These are phyloP conservation scores for Pseudoturritis turrita DNA, from an alignment of 345 rosid species.

Conservation along the genomic window DNA sequence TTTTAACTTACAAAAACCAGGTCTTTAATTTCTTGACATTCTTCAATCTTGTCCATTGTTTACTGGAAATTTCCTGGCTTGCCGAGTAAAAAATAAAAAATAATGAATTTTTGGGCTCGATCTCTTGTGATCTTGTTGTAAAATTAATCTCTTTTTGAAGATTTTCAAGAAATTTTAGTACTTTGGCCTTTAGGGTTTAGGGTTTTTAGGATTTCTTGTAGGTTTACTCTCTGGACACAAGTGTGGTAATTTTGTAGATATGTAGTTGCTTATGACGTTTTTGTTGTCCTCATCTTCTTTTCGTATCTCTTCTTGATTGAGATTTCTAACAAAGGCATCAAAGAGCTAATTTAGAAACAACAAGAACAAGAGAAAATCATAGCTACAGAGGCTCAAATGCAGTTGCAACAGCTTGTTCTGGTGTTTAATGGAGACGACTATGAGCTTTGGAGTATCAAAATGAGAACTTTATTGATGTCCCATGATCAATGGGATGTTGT, in stretches of 20 bases:
- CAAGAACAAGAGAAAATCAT: neutral
- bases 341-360: neutral
- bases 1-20: too few species aligned
- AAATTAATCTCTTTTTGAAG: neutral
- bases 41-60: neutral
- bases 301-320: neutral
- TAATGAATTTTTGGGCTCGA: neutral
- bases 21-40: neutral
- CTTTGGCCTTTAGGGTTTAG: neutral
- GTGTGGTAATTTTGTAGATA: neutral
- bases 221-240: neutral
- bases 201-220: neutral
- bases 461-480: neutral
- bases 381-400: neutral
- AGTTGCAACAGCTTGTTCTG: neutral
- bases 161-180: neutral
- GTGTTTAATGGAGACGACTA: neutral
- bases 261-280: neutral
- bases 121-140: neutral
- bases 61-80: neutral
- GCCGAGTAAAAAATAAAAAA: too few species aligned
- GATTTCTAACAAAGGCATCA: neutral
- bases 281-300: neutral
- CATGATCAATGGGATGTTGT: slow-evolving; percentile 13
- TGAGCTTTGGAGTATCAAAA: slow-evolving; percentile 11